Conservation (phyloP, 805 yeast species). For the Candida succiphila region DNA sequence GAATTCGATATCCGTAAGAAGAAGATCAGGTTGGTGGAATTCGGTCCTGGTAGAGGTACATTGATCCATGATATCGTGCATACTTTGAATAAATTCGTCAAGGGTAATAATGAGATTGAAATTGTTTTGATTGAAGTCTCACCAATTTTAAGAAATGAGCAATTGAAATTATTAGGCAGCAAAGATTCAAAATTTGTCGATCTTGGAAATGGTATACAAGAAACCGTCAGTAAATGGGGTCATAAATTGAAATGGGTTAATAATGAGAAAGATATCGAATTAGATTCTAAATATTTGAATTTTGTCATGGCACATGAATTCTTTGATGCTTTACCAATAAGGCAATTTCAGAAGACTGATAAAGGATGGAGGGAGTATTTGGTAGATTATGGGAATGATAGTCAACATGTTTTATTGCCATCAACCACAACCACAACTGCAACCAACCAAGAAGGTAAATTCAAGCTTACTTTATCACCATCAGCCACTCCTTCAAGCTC, state of each 20-base stretch:
- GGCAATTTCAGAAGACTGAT: constrained; percentile 49
- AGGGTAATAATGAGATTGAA: constrained; percentile 25
- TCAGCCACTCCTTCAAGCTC: constrained; percentile 39
- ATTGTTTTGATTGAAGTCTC: constrained; percentile 66
- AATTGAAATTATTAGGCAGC: constrained; percentile 39
- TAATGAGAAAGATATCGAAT: constrained; percentile 36
- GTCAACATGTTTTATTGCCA: constrained; percentile 48
- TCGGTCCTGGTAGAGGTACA: constrained; percentile 85
- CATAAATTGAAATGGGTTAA: constrained; percentile 48
- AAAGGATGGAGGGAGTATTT: constrained; percentile 74
- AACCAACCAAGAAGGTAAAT: background rate
- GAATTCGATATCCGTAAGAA: constrained; percentile 13
- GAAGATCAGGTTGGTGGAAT: constrained; percentile 51
- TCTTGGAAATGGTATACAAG: constrained; percentile 24
- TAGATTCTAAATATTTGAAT: constrained; percentile 28
- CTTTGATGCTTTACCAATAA: constrained; percentile 78
- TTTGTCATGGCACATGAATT: constrained; percentile 78
- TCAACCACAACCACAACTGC: too few relatives aligned
- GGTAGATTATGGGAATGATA: constrained; percentile 44
- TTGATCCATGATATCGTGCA: constrained; percentile 55
- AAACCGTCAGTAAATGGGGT: constrained; percentile 39
- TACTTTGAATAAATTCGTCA: constrained; percentile 31
- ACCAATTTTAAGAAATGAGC: constrained; percentile 48
- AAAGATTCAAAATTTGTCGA: constrained; percentile 6
- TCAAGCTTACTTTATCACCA: constrained; percentile 45